A percentile compares a stretch with the other conserved stretches of the same genome.
These are phyloP conservation scores for Tetrastigma voinierianum DNA, from an alignment of 164 flowering plant genomes.

Conservation along the genomic window DNA sequence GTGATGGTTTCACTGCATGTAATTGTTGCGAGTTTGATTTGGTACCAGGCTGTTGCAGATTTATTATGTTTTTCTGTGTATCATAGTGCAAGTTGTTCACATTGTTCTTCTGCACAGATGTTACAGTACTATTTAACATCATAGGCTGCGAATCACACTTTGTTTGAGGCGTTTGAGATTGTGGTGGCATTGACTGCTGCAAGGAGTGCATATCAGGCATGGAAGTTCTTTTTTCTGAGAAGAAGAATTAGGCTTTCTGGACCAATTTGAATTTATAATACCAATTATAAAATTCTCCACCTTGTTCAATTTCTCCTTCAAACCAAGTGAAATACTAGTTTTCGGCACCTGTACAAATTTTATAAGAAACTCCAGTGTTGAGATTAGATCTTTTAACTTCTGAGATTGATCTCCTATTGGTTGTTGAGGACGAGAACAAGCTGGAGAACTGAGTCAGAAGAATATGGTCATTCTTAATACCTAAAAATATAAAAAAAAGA, in stretches of 20 bases:
- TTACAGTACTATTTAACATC: conserved; percentile 42
- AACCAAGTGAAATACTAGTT: conserved; percentile 26
- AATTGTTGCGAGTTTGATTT: conserved; percentile 69
- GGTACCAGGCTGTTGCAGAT: conserved; percentile 48
- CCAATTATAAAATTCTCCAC: conserved; percentile 67
- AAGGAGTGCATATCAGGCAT: conserved; percentile 50
- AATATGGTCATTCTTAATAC: not conserved
- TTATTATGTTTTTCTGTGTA: conserved; percentile 53
- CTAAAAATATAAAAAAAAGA: not conserved
- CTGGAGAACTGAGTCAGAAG: conserved; percentile 36
- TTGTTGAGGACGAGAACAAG: conserved; percentile 61
- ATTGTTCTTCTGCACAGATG: conserved; percentile 46
- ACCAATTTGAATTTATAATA: conserved; percentile 45
- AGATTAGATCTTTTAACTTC: conserved; percentile 46
- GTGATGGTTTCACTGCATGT: conserved; percentile 46
- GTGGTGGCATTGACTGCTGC: conserved; percentile 50
- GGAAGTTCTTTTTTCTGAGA: conserved; percentile 55
- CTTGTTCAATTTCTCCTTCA: conserved; percentile 53
- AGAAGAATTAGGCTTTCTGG: conserved; percentile 44
- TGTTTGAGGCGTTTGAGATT: conserved; percentile 56
- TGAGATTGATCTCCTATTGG: conserved; percentile 60
- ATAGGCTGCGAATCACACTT: conserved; percentile 63
- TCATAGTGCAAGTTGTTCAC: conserved; percentile 47
- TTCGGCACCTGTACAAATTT: conserved; percentile 50
- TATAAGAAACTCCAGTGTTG: conserved; percentile 56